Evolutionary conservation across 352 stramenopile species (phyloP), one percentile per base, ranked within the genome.

Genomic region (Thraustochytrium striatum): DNA sequence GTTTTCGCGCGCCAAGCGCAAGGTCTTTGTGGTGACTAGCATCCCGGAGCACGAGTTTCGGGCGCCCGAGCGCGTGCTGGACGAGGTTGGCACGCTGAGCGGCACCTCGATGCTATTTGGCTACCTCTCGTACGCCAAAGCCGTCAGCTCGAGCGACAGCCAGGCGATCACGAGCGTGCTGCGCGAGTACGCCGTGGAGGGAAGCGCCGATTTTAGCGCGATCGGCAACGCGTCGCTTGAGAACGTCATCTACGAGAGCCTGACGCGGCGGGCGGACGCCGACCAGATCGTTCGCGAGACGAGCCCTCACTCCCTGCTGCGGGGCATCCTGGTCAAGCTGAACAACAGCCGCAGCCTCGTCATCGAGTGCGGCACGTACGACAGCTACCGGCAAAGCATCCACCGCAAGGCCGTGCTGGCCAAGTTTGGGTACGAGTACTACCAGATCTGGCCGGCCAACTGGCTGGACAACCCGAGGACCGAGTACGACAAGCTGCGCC

Each of bases 41-140:
- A 75, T 75, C 30, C 65, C 65, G n/a, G 65, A 75, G 39, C 33
- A 55, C 16, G 65, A 75, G 41, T 75, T 35, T 43, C 65, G 65
- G 41, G 43, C 44, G 32, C 44, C 65, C 7, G 65, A 41, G 65
- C 44, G 52, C 35, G 52, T 55, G 25, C 21, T 75, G 8, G 65
- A 75, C 30, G 65, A 75, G 52, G 52, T 25, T 44, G 65, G 65
- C 11, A 32, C 36, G 47, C 52, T 75, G 30, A 72, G 65, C 30
- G 65, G 65, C 44, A 61, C 43, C 19, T 75, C 65, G 30, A 75
- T 75, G 65, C 50, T 75, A 19, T 75, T 62, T n/a, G 65, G 65
- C 65, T 75, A 62, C 50, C 65, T 75, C 28, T 58, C 65, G 16
- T 75, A 75, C 50, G 65, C 65, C 13, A 21, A 41, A 7, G 65